These are phyloP conservation scores for Meyerozyma guilliermondii DNA, from an alignment of 1,139 yeast genomes.

Conservation along the genomic window DNA sequence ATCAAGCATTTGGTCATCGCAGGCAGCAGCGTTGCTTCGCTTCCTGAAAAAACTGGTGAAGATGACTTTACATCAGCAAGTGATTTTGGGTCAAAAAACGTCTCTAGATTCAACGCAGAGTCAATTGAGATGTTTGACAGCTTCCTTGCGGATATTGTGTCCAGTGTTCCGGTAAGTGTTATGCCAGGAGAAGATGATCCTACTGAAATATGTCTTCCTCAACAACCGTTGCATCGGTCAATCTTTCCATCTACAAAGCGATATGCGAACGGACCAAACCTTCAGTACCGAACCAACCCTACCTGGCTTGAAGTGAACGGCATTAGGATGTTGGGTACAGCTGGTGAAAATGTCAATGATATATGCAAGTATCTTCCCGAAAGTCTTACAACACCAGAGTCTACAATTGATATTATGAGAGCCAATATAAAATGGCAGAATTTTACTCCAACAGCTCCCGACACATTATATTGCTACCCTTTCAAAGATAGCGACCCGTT, in stretches of 20 bases:
- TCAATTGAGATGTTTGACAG: conserved; percentile 46
- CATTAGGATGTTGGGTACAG: conserved; percentile 58
- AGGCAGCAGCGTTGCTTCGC: conserved; percentile 63
- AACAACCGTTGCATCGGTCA: conserved; percentile 79
- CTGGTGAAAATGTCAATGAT: conserved; percentile 85
- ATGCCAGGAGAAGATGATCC: conserved; percentile 90
- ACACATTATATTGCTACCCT: conserved; percentile 88
- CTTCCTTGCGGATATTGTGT: conserved; percentile 53
- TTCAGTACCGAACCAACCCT: conserved; percentile 69
- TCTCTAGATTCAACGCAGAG: conserved; percentile 42
- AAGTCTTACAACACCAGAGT: conserved; percentile 20
- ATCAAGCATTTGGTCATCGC: conserved; percentile 62
- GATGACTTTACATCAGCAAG: conserved; percentile 31
- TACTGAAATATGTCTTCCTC: conserved; percentile 78
- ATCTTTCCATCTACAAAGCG: conserved; percentile 49
- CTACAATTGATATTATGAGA: conserved; percentile 50
- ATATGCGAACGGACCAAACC: conserved; percentile 34
- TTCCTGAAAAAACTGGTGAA: conserved; percentile 16
- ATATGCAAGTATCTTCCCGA: conserved; percentile 55
- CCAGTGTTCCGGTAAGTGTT: conserved; percentile 61
- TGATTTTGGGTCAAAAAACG: conserved; percentile 51
- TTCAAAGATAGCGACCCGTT: conserved; percentile 80
- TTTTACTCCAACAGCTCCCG: conserved; percentile 93
- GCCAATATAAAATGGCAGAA: conserved; percentile 79
- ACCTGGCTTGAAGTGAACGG: conserved; percentile 56